Percentiles rank a stretch among this genome's conserved stretches.
phyloP scores from a whole-genome alignment of 495 filamentous ascomycete species.

The Coniosporium apollinis region DNA sequence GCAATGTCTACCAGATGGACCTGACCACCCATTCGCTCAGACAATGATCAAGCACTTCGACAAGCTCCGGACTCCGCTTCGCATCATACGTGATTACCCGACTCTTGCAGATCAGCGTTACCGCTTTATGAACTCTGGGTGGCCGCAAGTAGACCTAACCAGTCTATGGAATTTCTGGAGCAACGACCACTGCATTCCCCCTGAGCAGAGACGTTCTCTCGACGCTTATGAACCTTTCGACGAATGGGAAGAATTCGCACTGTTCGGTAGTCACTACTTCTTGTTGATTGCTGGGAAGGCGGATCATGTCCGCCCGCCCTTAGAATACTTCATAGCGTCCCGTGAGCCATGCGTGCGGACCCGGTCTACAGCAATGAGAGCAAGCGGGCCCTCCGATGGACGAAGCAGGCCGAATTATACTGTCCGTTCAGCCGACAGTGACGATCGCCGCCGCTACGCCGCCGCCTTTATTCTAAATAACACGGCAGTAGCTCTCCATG shows the following conservation, averaged over 20 bases:
- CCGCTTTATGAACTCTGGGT: slow-evolving; percentile 50
- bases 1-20: slow-evolving; percentile 65
- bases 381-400: too few species aligned
- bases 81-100: slow-evolving; percentile 55
- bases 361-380: too few species aligned
- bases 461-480: slow-evolving; percentile 25
- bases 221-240: slow-evolving; percentile 71
- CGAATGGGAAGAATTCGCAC: slow-evolving; percentile 88
- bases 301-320: too few species aligned
- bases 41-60: slow-evolving; percentile 80
- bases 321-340: too few species aligned
- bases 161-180: slow-evolving; percentile 71
- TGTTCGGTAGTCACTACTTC: slow-evolving; percentile 79
- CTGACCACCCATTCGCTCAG: slow-evolving; percentile 63
- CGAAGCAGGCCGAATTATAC: too few species aligned
- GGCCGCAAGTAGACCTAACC: slow-evolving; percentile 40
- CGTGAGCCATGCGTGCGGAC: too few species aligned
- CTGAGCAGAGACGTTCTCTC: slow-evolving; percentile 35
- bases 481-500: slow-evolving; percentile 32
- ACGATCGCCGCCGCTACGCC: slow-evolving; percentile 25
- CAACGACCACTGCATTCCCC: slow-evolving; percentile 39
- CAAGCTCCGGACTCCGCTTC: slow-evolving; percentile 60
- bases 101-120: slow-evolving; percentile 41
- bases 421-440: too few species aligned
- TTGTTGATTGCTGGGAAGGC: slow-evolving; percentile 42